These are phyloP conservation scores for Ormosia semicastrata DNA, from an alignment of 306 rosid genomes.

Conservation along the genomic window DNA sequence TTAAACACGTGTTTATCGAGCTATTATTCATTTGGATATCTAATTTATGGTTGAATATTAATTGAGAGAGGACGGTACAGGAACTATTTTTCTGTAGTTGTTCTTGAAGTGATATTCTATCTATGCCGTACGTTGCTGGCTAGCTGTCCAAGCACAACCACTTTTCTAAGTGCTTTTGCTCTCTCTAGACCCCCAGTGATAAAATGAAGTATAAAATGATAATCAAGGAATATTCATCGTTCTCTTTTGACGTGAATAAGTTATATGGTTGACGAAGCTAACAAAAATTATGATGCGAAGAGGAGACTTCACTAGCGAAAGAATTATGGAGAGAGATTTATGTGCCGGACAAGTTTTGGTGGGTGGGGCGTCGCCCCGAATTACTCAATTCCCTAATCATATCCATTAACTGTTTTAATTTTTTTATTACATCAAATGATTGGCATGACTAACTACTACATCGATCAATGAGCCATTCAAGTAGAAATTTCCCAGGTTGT, in stretches of 20 bases:
- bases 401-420: conserved; percentile 1
- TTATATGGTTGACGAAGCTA: conserved; percentile 27
- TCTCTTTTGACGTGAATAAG: conserved; percentile 28
- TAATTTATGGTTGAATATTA: too few relatives aligned
- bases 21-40: too few relatives aligned
- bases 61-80: too few relatives aligned
- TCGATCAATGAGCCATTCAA: conserved; percentile 15
- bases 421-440: conserved; percentile 48
- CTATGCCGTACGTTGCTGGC: not conserved
- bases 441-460: conserved; percentile 37
- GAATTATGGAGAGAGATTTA: not conserved
- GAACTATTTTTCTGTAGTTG: not conserved
- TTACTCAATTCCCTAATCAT: conserved; percentile 40
- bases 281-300: conserved; percentile 22
- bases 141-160: conserved; percentile 12
- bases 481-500: not conserved
- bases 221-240: conserved; percentile 22
- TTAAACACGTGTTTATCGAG: too few relatives aligned
- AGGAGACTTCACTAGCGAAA: conserved; percentile 14
- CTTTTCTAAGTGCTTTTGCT: not conserved
- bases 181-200: not conserved
- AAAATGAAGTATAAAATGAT: conserved; percentile 1
- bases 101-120: not conserved
- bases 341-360: conserved; percentile 37
- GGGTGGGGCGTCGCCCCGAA: conserved; percentile 38